Evolutionary conservation across 2,329 filamentous ascomycete genomes (phyloP).

Genomic region (Alternaria alternata): DNA sequence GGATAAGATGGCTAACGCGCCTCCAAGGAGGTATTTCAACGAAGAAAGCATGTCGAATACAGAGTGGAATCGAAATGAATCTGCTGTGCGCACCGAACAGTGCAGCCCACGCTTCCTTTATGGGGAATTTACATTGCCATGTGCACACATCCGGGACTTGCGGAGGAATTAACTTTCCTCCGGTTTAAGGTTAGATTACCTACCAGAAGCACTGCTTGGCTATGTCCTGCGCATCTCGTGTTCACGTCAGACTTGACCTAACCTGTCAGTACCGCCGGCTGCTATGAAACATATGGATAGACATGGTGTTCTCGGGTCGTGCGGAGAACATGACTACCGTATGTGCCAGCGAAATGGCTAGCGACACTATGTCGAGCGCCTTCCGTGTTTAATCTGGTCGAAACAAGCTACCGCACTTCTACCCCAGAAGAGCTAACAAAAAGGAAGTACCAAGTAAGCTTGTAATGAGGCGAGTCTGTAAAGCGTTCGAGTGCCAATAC

Average conservation of each 20-base stretch:
- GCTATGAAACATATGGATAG: conserved; percentile 8
- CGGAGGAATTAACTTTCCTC: not conserved
- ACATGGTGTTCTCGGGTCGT: not conserved
- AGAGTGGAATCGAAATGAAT: not conserved
- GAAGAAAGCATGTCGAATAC: not conserved
- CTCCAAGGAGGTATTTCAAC: not conserved
- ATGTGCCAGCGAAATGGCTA: not conserved
- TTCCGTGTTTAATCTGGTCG: not conserved
- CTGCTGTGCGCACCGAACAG: not conserved
- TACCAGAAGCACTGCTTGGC: not conserved
- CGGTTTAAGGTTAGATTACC: not conserved
- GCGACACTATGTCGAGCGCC: not conserved
- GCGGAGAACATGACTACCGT: not conserved
- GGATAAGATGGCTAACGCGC: not conserved
- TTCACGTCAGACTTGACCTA: conserved; percentile 27
- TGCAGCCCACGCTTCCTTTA: not conserved
- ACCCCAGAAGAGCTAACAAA: not conserved
- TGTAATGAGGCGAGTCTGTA: not conserved
- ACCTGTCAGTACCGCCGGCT: not conserved
- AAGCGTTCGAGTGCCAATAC: not conserved
- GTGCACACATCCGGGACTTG: not conserved
- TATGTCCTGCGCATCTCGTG: conserved; percentile 11
- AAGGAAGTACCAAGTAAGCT: not conserved
- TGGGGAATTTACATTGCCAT: not conserved
- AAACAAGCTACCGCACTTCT: not conserved